phyloP scores from a whole-genome alignment of 768 basidiomycete genomes.

The Gloeopeniophorella convolvens region DNA sequence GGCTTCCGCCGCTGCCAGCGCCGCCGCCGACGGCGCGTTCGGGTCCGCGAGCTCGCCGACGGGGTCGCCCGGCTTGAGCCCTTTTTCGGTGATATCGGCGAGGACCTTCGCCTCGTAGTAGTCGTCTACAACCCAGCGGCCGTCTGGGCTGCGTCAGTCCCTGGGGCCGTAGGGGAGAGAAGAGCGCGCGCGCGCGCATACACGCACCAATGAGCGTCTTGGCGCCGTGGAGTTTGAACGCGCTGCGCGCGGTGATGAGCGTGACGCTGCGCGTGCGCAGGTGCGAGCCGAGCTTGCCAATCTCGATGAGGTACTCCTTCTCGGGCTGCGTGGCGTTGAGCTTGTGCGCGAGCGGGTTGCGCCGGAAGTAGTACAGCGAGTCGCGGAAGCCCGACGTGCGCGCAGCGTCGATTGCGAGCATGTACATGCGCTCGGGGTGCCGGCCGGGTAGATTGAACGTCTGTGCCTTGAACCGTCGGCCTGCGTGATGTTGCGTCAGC shows the following conservation, averaged over 20 bases:
- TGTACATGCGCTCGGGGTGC: slow-evolving; percentile 79
- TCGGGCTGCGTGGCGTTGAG: slow-evolving; percentile 84
- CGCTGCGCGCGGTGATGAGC: slow-evolving; percentile 85
- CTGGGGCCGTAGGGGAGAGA: too few species aligned
- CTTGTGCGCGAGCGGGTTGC: slow-evolving; percentile 86
- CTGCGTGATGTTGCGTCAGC: too few species aligned
- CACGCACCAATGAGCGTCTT: slow-evolving; percentile 79
- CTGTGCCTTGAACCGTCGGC: slow-evolving; percentile 78
- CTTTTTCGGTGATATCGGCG: slow-evolving; percentile 71
- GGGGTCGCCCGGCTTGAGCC: slow-evolving; percentile 72
- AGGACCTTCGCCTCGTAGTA: slow-evolving; percentile 87
- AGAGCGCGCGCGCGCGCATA: too few species aligned
- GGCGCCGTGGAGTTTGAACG: slow-evolving; percentile 90
- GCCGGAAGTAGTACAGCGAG: slow-evolving; percentile 95
- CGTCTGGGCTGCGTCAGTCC: slow-evolving; percentile 62
- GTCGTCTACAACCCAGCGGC: slow-evolving; percentile 89
- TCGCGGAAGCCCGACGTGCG: slow-evolving; percentile 94
- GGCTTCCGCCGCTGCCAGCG: slow-evolving; percentile 38
- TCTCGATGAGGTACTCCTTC: slow-evolving; percentile 87
- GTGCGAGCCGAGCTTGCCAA: slow-evolving; percentile 83
- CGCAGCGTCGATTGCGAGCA: slow-evolving; percentile 97
- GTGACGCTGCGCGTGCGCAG: slow-evolving; percentile 90
- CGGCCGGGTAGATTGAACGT: slow-evolving; percentile 86
- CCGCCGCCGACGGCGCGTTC: slow-evolving; percentile 54
- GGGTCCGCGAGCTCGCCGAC: slow-evolving; percentile 67